Base-by-base conservation (phyloP, 306 rosid species). In the Quercus ilex region DNA sequence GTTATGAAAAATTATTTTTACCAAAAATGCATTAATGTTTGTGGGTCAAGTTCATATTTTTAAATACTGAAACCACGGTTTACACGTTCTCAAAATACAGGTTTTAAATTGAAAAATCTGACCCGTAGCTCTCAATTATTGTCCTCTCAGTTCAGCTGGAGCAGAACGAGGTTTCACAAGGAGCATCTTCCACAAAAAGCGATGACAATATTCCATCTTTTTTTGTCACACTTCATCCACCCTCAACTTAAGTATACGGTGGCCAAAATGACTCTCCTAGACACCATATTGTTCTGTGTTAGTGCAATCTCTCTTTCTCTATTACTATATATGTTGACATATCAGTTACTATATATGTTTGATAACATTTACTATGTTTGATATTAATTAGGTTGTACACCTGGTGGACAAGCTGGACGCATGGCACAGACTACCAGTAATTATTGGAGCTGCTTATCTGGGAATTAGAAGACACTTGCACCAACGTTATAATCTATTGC, bases 371-470 rank as follows among this genome's bases (percentile, higher is more conserved):
- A 17, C 12, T 2, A 43, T 55, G 46, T 75, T 25, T 77, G 73
- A 65, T 31, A 10, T 58, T 58, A 31, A 41, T n/a, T 79, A 88
- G 94, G 83, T 84, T 11, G 74, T 90, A 33, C 94, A 88, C 77
- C 74, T 86, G 9, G 86, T 89, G 81, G 97, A 92, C 90, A 90
- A 86, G 87, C 65, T 87, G 58, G 92, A 53, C 28, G 23, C 83
- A 57, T 92, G 97, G 97, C 92, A 90, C 71, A 90, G 89, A 72
- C 75, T 90, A 6, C 97, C 97, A 3, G 93, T 92, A 75, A 71
- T 87, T 11, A 20, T 90, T 51, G 97, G 92, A 38, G 71, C 84
- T 19, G 86, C 84, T 60, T 92, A 90, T 79, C 77, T 92, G 80
- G 97, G 90, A 78, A 79, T 90, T 30, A 89, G 94, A 74, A 89